Percentiles rank a stretch among this genome's conserved stretches.
Conservation (phyloP, 148 eudicot species). For the Fallopia convolvulus region DNA sequence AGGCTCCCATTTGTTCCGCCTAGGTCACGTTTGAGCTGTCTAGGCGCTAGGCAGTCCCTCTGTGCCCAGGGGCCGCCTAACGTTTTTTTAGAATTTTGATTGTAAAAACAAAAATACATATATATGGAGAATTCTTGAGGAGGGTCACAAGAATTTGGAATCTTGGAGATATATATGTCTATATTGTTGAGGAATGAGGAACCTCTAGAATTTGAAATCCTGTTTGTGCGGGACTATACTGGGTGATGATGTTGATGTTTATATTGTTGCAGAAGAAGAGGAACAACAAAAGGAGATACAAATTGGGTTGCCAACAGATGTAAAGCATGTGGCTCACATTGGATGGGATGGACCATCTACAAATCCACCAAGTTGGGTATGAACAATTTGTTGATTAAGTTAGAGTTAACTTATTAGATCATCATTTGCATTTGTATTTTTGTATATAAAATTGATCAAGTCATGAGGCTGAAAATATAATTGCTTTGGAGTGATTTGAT, state of each 20-base stretch:
- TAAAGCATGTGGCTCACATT: slow-evolving; percentile 89
- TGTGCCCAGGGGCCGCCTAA: too few relatives aligned
- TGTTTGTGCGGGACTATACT: too few relatives aligned
- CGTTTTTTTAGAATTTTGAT: too few relatives aligned
- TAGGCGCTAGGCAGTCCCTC: too few relatives aligned
- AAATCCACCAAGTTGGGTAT: slow-evolving; percentile 75
- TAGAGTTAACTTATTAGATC: neutral
- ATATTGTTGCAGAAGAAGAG: slow-evolving; percentile 44
- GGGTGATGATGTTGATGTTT: neutral
- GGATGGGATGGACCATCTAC: slow-evolving; percentile 75
- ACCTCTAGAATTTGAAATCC: slow-evolving; percentile 10
- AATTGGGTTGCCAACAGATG: slow-evolving; percentile 84
- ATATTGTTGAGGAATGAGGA: slow-evolving; percentile 44
- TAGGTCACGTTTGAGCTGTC: too few relatives aligned
- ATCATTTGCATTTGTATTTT: neutral
- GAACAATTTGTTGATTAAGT: neutral
- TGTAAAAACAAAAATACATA: too few relatives aligned
- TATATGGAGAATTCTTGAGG: too few relatives aligned
- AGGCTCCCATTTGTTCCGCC: too few relatives aligned
- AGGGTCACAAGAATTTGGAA: too few relatives aligned
- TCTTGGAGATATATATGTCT: neutral
- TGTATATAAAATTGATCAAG: neutral
- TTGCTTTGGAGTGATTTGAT: neutral
- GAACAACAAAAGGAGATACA: slow-evolving; percentile 53
- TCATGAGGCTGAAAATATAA: neutral